Evolutionary conservation across 768 basidiomycete genomes (phyloP).

Genomic region (Podaxis pistillaris): DNA sequence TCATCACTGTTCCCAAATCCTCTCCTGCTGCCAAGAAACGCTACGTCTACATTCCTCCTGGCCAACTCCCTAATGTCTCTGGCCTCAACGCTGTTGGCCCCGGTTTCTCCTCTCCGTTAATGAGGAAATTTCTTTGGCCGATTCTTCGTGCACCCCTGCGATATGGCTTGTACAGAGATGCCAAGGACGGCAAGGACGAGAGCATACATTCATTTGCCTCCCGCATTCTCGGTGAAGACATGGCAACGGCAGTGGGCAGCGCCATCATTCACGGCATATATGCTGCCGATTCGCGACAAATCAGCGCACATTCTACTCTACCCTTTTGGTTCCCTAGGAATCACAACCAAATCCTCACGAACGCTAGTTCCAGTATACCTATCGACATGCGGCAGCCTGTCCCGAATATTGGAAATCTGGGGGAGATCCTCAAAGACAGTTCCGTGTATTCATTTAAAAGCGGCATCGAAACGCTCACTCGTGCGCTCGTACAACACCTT

Average conservation of each 20-base stretch:
- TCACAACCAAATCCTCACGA: conserved; percentile 30
- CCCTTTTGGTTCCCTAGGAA: conserved; percentile 7
- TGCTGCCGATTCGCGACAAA: conserved; percentile 72
- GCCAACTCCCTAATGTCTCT: conserved; percentile 24
- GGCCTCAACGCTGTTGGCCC: conserved; percentile 50
- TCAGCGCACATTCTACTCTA: conserved; percentile 69
- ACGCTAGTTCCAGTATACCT: background rate
- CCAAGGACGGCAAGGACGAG: conserved; percentile 57
- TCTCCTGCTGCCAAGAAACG: conserved; percentile 77
- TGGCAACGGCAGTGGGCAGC: conserved; percentile 75
- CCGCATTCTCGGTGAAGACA: conserved; percentile 66
- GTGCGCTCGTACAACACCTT: conserved; percentile 51
- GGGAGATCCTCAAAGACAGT: conserved; percentile 47
- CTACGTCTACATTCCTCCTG: conserved; percentile 58
- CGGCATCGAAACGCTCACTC: conserved; percentile 69
- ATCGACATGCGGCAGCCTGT: background rate
- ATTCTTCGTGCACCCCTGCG: conserved; percentile 58
- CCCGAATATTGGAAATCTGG: conserved; percentile 41
- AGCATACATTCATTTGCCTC: conserved; percentile 76
- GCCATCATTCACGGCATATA: conserved; percentile 93
- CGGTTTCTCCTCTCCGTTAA: conserved; percentile 38
- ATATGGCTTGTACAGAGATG: conserved; percentile 45
- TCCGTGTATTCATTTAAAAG: conserved; percentile 82
- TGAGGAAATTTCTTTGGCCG: conserved; percentile 18
- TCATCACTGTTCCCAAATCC: conserved; percentile 65